Percentiles rank a stretch among this genome's conserved stretches.
These are phyloP conservation scores for Rhizoctonia solani DNA, from an alignment of 1,284 basidiomycete species.

Conservation along the genomic window DNA sequence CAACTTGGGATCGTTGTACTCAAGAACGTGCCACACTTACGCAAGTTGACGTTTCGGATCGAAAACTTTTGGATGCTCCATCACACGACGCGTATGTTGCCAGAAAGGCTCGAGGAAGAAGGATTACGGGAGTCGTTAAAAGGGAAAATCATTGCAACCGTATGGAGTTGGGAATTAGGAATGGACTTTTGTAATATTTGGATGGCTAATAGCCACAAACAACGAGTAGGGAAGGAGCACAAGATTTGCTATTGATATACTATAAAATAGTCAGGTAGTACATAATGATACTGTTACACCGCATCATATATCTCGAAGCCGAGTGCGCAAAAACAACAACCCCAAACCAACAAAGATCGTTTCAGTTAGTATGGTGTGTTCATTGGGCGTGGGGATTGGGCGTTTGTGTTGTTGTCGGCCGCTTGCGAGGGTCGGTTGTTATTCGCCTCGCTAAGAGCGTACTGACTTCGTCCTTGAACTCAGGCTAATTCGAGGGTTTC, in stretches of 20 bases:
- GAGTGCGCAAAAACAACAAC: too few relatives aligned
- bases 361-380: too few relatives aligned
- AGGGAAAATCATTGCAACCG: slow-evolving; percentile 10
- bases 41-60: slow-evolving; percentile 31
- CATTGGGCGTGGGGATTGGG: too few relatives aligned
- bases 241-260: slow-evolving; percentile 15
- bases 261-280: neutral
- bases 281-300: too few relatives aligned
- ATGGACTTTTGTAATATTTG: slow-evolving; percentile 26
- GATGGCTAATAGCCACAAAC: slow-evolving; percentile 20
- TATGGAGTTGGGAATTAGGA: slow-evolving; percentile 33
- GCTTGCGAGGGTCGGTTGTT: slow-evolving; percentile 26
- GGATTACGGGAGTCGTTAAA: slow-evolving; percentile 8
- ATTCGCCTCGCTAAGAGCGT: slow-evolving; percentile 12
- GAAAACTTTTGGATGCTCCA: slow-evolving; percentile 32
- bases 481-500: too few relatives aligned
- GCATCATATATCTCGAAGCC: too few relatives aligned
- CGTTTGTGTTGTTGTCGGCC: too few relatives aligned
- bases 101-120: slow-evolving; percentile 5
- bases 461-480: slow-evolving; percentile 17
- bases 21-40: slow-evolving; percentile 13
- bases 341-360: too few relatives aligned
- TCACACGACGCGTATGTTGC: slow-evolving; percentile 1
- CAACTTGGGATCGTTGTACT: slow-evolving; percentile 2
- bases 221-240: slow-evolving; percentile 25